These are phyloP conservation scores for Trametopsis cervina DNA, from an alignment of 768 basidiomycete genomes.

Conservation along the genomic window DNA sequence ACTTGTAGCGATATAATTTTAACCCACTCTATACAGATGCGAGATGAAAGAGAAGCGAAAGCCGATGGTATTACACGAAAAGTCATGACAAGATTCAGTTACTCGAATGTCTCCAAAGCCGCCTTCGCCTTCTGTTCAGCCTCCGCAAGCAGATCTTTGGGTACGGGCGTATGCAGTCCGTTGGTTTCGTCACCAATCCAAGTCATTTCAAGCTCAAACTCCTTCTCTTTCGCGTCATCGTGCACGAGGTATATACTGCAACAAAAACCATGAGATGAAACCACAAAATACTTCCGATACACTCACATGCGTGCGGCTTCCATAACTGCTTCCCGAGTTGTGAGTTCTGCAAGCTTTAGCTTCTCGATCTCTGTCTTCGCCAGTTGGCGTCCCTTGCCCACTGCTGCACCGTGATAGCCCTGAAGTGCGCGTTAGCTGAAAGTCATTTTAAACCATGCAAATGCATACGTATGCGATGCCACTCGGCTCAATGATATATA, in stretches of 20 bases:
- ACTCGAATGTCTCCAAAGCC: conserved; percentile 65
- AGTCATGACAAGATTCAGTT: conserved; percentile 16
- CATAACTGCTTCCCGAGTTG: conserved; percentile 77
- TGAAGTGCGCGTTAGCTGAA: conserved; percentile 22
- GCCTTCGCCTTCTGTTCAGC: conserved; percentile 87
- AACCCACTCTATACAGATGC: background rate
- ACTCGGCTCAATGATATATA: conserved; percentile 92
- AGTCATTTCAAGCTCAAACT: conserved; percentile 96
- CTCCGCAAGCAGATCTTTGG: conserved; percentile 75
- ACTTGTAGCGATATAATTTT: background rate
- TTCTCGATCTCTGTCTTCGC: conserved; percentile 99
- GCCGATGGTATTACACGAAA: conserved; percentile 22
- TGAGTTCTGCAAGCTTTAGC: conserved; percentile 76
- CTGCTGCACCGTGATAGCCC: conserved; percentile 96
- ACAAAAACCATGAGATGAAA: conserved; percentile 12
- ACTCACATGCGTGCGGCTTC: conserved; percentile 95
- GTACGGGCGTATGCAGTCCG: conserved; percentile 75
- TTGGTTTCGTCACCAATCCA: conserved; percentile 90
- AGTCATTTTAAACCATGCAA: background rate
- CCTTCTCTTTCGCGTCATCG: conserved; percentile 96
- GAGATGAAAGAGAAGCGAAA: conserved; percentile 7
- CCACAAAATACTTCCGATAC: background rate
- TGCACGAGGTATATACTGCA: conserved; percentile 93
- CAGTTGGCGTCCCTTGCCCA: conserved; percentile 95
- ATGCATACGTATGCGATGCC: conserved; percentile 79